phyloP scores from a whole-genome alignment of 2,329 filamentous ascomycete species.

The Ophiostoma australiae region DNA sequence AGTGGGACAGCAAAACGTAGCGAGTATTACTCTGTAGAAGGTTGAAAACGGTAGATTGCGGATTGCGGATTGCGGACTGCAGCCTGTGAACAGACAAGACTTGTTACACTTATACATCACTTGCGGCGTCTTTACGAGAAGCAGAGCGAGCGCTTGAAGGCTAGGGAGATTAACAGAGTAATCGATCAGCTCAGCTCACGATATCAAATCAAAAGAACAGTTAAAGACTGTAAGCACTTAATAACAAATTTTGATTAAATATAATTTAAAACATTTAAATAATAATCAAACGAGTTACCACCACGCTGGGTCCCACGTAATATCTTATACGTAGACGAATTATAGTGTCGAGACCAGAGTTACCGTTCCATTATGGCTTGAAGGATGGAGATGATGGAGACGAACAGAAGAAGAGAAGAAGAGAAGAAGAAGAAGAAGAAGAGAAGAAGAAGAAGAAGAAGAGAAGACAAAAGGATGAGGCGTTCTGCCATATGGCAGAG shows the following conservation, averaged over 20 bases:
- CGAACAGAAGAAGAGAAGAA: no score
- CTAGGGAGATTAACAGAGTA: neutral
- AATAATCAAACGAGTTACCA: neutral
- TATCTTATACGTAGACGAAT: neutral
- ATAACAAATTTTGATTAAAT: neutral
- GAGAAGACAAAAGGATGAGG: no score
- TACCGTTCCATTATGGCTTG: slow-evolving; percentile 3
- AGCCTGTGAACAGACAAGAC: no score
- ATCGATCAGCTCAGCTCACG: neutral
- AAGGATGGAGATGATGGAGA: neutral
- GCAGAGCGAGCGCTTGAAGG: neutral
- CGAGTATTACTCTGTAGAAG: neutral
- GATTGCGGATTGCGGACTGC: no score
- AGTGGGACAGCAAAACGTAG: neutral
- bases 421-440: no score
- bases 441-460: no score
- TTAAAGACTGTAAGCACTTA: neutral
- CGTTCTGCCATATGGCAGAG: neutral
- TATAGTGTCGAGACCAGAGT: neutral
- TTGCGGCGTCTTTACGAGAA: neutral
- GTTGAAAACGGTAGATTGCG: no score
- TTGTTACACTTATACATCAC: neutral
- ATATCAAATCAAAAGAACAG: no score
- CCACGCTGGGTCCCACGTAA: neutral
- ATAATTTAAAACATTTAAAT: no score